Percentiles rank a stretch among this genome's conserved stretches.
These are phyloP conservation scores for Iberis pinnata DNA, from an alignment of 345 rosid species.

Conservation along the genomic window DNA sequence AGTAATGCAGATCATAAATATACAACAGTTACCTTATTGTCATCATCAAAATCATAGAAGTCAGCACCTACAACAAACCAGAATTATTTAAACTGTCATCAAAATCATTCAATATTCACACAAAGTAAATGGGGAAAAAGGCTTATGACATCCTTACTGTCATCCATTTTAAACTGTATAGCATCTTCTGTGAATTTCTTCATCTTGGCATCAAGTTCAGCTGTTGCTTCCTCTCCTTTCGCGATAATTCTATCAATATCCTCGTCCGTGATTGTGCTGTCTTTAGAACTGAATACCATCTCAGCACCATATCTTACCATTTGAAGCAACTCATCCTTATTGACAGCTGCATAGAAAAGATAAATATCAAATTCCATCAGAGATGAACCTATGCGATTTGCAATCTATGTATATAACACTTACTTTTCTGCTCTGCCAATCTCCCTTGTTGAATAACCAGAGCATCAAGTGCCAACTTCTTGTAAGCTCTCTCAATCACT, in stretches of 20 bases:
- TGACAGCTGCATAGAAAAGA: constrained; percentile 57
- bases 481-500: constrained; percentile 97
- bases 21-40: constrained; percentile 47
- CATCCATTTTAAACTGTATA: constrained; percentile 94
- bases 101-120: neutral
- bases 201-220: constrained; percentile 99
- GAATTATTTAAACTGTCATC: too few species aligned
- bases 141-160: constrained; percentile 48
- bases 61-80: constrained; percentile 62
- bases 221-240: constrained; percentile 97
- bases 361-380: neutral
- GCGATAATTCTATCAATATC: constrained; percentile 99
- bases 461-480: constrained; percentile 97
- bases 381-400: constrained; percentile 1
- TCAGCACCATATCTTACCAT: constrained; percentile 99
- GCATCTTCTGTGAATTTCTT: constrained; percentile 98
- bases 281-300: constrained; percentile 99
- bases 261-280: constrained; percentile 96
- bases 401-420: constrained; percentile 4
- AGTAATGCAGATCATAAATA: constrained; percentile 5
- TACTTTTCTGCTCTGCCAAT: constrained; percentile 96
- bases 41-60: constrained; percentile 93
- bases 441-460: constrained; percentile 96
- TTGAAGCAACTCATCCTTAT: constrained; percentile 98
- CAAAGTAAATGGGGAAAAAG: neutral